Base-by-base conservation (phyloP, 805 yeast genomes). In the Myxozyma mucilagina region DNA sequence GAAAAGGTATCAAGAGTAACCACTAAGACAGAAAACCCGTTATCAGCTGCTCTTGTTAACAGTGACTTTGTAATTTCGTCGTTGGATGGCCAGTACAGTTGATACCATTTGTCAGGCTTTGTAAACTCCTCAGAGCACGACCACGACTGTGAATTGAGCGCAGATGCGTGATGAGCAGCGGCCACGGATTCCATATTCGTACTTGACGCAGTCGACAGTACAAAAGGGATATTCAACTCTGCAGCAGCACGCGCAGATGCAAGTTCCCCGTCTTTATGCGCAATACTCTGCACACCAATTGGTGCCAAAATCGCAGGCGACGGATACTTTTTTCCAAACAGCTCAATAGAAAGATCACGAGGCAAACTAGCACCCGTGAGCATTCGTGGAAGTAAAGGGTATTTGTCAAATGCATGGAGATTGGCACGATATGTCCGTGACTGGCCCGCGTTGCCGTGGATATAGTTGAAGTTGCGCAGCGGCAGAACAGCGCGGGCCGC, bases 241-340 rank as follows among this genome's bases (percentile, higher is more conserved):
- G 67, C 69, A 20, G 71, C 72, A 1, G 73, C 73, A 13, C 57
- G 56, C 4, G 72, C 70, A 13, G 67, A 60, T 6, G 69, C 73
- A n/a, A 57, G 20, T 47, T 70, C 73, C 3, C 68, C 73, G 9
- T 68, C 68, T 13, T 63, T 60, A 56, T 70, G 66, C 34, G 64
- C 69, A 20, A 69, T 65, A 6, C 62, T 47, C 44, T 70, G 73
- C 35, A 70, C 73, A 0, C 73, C 73, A 20, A 70, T 57, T 9
- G 73, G 73, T 6, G 70, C 72, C 24, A 66, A 47, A 13, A 70
- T 67, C 8, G 69, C 56, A 31, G 73, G 73, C 18, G 63, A 57
- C 41, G 66, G 61, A 18, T 53, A 64, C 14, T 36, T 58, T 48
- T 55, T 54, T 31, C 72, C 72, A 47, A 73, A 58, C 38, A 68